Conservation (phyloP, 1,284 basidiomycete species). For the Cutaneotrichosporon sp. region DNA sequence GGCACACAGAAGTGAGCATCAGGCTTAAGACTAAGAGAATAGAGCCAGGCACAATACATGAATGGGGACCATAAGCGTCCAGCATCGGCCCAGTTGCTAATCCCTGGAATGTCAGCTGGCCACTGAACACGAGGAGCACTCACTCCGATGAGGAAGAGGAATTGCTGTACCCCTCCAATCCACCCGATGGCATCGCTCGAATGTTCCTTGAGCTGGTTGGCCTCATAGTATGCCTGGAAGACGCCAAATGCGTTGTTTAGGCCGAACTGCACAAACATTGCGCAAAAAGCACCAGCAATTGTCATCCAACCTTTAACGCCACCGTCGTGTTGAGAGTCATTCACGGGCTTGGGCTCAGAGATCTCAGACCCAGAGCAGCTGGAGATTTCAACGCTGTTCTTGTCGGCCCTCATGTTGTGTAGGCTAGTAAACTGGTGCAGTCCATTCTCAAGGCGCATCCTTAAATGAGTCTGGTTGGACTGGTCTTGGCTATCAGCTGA, state of each 20-base stretch:
- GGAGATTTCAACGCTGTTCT: too few species aligned
- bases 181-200: slow-evolving; percentile 52
- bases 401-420: too few species aligned
- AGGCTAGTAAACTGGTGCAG: too few species aligned
- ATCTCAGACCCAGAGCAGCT: not conserved
- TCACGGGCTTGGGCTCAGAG: not conserved
- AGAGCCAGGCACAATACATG: slow-evolving; percentile 51
- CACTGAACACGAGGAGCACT: not conserved
- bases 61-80: slow-evolving; percentile 30
- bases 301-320: slow-evolving; percentile 10
- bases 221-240: slow-evolving; percentile 31
- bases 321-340: slow-evolving; percentile 6
- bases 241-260: slow-evolving; percentile 30
- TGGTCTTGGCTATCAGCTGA: too few species aligned
- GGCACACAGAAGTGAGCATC: slow-evolving; percentile 49
- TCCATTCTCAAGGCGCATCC: too few species aligned
- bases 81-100: slow-evolving; percentile 11
- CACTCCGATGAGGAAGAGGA: slow-evolving; percentile 48
- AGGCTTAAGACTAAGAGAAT: slow-evolving; percentile 51
- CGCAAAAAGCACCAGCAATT: slow-evolving; percentile 9
- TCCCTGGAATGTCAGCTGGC: slow-evolving; percentile 42
- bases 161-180: slow-evolving; percentile 66
- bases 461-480: too few species aligned
- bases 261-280: slow-evolving; percentile 14
- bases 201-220: slow-evolving; percentile 16